phyloP scores from a whole-genome alignment of 768 basidiomycete species.

The Leccinum imitatum region DNA sequence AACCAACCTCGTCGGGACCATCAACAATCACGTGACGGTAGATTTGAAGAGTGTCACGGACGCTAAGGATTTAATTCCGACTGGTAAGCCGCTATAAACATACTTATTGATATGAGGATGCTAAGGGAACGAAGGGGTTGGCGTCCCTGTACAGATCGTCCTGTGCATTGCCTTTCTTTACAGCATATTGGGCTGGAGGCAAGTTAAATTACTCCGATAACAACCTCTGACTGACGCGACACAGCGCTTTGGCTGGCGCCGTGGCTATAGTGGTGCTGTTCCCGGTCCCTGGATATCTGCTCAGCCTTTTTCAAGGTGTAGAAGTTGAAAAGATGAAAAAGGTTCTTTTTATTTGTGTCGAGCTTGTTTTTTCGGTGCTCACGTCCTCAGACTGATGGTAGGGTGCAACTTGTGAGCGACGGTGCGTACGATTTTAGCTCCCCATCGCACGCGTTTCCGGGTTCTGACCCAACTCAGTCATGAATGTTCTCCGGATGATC shows the following conservation, averaged over 20 bases:
- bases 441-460: background rate
- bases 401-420: constrained; percentile 62
- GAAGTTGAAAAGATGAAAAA: constrained; percentile 53
- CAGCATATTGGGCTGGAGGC: constrained; percentile 11
- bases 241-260: constrained; percentile 60
- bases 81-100: background rate
- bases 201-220: background rate
- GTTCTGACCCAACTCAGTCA: constrained; percentile 32
- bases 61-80: constrained; percentile 14
- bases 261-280: constrained; percentile 48
- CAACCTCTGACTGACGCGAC: constrained; percentile 39
- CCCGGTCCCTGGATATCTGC: constrained; percentile 58
- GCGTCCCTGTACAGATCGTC: constrained; percentile 2
- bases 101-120: constrained; percentile 26
- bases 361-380: constrained; percentile 37
- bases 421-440: constrained; percentile 34
- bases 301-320: constrained; percentile 44
- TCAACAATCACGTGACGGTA: constrained; percentile 73
- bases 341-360: constrained; percentile 6
- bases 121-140: constrained; percentile 24
- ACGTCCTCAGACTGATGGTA: constrained; percentile 13
- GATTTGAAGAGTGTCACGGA: constrained; percentile 14
- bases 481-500: constrained; percentile 62
- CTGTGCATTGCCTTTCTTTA: constrained; percentile 9
- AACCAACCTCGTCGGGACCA: constrained; percentile 64